These are phyloP conservation scores for Calocera viscosa DNA, from an alignment of 768 basidiomycete species.

Conservation along the genomic window DNA sequence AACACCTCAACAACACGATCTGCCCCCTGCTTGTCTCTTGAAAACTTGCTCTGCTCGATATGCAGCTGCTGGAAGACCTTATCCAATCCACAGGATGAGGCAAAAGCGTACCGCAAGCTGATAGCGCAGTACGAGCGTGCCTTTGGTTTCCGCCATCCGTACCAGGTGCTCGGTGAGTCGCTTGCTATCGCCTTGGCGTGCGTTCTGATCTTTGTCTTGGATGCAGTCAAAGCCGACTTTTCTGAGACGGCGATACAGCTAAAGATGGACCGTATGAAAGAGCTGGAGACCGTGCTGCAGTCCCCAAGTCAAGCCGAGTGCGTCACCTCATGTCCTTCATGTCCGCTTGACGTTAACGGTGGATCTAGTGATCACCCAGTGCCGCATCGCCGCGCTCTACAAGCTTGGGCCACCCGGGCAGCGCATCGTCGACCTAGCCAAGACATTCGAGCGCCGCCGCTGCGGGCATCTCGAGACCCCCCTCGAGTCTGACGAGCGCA, in stretches of 20 bases:
- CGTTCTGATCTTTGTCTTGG: not conserved
- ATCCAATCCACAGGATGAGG: conserved; percentile 45
- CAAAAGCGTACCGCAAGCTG: conserved; percentile 86
- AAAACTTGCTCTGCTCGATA: not conserved
- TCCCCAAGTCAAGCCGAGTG: conserved; percentile 86
- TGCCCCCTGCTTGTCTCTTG: not conserved
- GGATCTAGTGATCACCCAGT: conserved; percentile 89
- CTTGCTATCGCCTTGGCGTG: not conserved
- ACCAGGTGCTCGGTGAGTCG: conserved; percentile 70
- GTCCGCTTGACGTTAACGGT: not conserved
- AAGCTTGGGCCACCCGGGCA: conserved; percentile 64
- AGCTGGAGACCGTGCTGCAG: conserved; percentile 65
- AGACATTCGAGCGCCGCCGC: conserved; percentile 81
- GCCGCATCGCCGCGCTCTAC: conserved; percentile 90
- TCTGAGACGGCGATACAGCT: conserved; percentile 54
- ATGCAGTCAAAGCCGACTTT: conserved; percentile 85
- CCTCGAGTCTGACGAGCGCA: conserved; percentile 75
- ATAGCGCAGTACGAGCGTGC: conserved; percentile 80
- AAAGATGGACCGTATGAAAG: conserved; percentile 64
- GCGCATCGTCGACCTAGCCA: conserved; percentile 73
- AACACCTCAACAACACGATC: not conserved
- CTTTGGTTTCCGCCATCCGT: conserved; percentile 87
- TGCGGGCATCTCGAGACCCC: conserved; percentile 80
- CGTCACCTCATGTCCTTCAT: conserved; percentile 28
- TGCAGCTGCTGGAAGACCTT: not conserved